phyloP scores from a whole-genome alignment of 2,329 filamentous ascomycete species.

The Acephala macrosclerotiorum region DNA sequence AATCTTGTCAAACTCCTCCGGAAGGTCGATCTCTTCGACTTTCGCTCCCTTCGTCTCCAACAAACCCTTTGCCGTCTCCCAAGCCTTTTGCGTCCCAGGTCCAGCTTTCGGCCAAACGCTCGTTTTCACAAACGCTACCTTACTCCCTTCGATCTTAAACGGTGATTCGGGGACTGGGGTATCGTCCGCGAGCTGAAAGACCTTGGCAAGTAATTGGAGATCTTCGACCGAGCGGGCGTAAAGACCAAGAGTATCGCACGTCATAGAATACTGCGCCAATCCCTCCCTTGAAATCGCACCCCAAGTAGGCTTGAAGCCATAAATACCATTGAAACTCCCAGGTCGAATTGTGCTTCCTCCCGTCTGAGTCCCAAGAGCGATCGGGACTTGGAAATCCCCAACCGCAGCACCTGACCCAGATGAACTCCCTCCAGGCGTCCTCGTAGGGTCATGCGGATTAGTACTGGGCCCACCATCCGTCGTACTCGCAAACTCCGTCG shows the following conservation, averaged over 20 bases:
- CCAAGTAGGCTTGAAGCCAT: slow-evolving; percentile 72
- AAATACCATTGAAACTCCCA: slow-evolving; percentile 70
- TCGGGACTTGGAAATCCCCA: slow-evolving; percentile 57
- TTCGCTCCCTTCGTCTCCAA: slow-evolving; percentile 56
- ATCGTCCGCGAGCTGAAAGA: slow-evolving; percentile 63
- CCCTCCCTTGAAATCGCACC: slow-evolving; percentile 68
- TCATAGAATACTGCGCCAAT: slow-evolving; percentile 63
- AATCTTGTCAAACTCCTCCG: slow-evolving; percentile 55
- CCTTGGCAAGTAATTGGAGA: slow-evolving; percentile 60
- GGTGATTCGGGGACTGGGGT: slow-evolving; percentile 38
- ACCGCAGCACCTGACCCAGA: slow-evolving; percentile 73
- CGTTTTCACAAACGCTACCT: slow-evolving; percentile 62
- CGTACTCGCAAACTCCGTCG: slow-evolving; percentile 69
- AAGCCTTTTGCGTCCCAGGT: slow-evolving; percentile 51
- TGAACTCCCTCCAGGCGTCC: slow-evolving; percentile 72
- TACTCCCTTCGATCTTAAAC: slow-evolving; percentile 53
- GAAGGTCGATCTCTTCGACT: slow-evolving; percentile 63
- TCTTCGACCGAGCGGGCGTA: slow-evolving; percentile 66
- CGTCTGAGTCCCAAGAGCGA: slow-evolving; percentile 71
- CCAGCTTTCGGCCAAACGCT: slow-evolving; percentile 58
- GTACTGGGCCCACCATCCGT: slow-evolving; percentile 58
- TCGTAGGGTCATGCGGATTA: slow-evolving; percentile 61
- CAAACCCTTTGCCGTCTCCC: slow-evolving; percentile 50
- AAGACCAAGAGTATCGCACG: slow-evolving; percentile 68
- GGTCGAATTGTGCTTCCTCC: slow-evolving; percentile 70